Conservation (phyloP, 352 stramenopile species). For the Phytophthora nicotianae region DNA sequence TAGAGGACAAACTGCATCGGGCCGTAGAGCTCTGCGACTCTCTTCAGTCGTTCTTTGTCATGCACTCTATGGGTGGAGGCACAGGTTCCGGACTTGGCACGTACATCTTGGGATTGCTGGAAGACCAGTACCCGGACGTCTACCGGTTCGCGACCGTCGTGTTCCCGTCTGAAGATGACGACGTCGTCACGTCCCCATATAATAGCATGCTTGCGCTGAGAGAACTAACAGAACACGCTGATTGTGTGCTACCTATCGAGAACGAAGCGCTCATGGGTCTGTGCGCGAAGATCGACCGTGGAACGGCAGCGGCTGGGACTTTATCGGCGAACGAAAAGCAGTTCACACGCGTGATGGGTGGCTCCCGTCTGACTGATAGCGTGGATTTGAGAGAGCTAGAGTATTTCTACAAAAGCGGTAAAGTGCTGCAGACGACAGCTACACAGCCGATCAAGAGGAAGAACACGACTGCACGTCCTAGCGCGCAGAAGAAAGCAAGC, state of each 20-base stretch:
- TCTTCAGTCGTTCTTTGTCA: conserved; percentile 92
- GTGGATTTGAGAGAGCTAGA: conserved; percentile 59
- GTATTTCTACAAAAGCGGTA: conserved; percentile 53
- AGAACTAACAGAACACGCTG: conserved; percentile 87
- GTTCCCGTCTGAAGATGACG: conserved; percentile 88
- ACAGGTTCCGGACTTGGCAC: conserved; percentile 92
- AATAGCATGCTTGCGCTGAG: conserved; percentile 87
- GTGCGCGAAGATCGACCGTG: conserved; percentile 52
- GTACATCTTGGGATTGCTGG: conserved; percentile 84
- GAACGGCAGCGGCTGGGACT: conserved; percentile 9
- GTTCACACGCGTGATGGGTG: conserved; percentile 27
- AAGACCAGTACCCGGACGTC: conserved; percentile 87
- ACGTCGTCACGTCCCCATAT: conserved; percentile 94
- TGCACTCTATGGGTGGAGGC: conserved; percentile 93
- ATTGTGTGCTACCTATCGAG: conserved; percentile 92
- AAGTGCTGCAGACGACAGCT: conserved; percentile 6
- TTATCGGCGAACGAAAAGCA: conserved; percentile 7
- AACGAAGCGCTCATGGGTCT: conserved; percentile 88
- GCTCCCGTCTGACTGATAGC: conserved; percentile 48
- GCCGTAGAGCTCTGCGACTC: conserved; percentile 90
- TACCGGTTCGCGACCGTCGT: conserved; percentile 86
- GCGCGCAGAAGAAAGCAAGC: conserved; percentile 27
- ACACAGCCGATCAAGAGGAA: conserved; percentile 37
- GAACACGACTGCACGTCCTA: conserved; percentile 6
- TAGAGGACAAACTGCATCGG: conserved; percentile 73